Conservation (phyloP, 495 filamentous ascomycete genomes). For the Neurospora sublineolata region DNA sequence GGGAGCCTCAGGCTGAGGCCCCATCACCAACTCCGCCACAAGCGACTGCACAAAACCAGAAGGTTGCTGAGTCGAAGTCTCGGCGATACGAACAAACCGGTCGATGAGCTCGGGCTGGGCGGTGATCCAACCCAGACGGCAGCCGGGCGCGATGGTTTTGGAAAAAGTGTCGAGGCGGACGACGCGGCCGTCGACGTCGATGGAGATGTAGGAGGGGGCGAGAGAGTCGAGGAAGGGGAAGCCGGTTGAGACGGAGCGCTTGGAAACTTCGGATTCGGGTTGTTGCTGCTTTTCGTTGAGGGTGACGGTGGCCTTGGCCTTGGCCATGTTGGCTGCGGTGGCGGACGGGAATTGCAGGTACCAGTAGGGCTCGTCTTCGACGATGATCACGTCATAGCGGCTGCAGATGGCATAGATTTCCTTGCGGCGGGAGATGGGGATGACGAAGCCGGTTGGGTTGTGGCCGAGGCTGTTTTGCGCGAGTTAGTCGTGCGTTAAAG, state of each 20-base stretch:
- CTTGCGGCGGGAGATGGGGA: slow-evolving; percentile 57
- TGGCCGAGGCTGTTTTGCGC: slow-evolving; percentile 58
- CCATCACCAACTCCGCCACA: slow-evolving; percentile 66
- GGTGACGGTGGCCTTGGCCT: no score
- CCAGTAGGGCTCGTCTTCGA: slow-evolving; percentile 96
- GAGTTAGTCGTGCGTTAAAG: background rate
- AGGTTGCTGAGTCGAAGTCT: slow-evolving; percentile 68
- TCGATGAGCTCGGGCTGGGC: slow-evolving; percentile 68
- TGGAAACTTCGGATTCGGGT: no score
- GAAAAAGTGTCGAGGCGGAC: slow-evolving; percentile 74
- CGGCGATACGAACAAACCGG: slow-evolving; percentile 54
- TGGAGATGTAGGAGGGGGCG: slow-evolving; percentile 57
- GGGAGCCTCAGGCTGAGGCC: slow-evolving; percentile 39
- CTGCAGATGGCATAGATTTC: slow-evolving; percentile 72
- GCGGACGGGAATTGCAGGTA: slow-evolving; percentile 80
- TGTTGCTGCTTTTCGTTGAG: no score
- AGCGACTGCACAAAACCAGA: slow-evolving; percentile 80
- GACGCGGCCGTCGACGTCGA: slow-evolving; percentile 79
- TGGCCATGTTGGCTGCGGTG: slow-evolving; percentile 15
- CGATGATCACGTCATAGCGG: slow-evolving; percentile 79
- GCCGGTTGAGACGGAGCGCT: slow-evolving; percentile 47
- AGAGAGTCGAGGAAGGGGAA: slow-evolving; percentile 74
- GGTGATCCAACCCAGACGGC: slow-evolving; percentile 75
- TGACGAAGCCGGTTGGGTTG: slow-evolving; percentile 73
- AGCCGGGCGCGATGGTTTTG: slow-evolving; percentile 72